These are phyloP conservation scores for Phytophthora sp. DNA, from an alignment of 352 stramenopile species.

Conservation along the genomic window DNA sequence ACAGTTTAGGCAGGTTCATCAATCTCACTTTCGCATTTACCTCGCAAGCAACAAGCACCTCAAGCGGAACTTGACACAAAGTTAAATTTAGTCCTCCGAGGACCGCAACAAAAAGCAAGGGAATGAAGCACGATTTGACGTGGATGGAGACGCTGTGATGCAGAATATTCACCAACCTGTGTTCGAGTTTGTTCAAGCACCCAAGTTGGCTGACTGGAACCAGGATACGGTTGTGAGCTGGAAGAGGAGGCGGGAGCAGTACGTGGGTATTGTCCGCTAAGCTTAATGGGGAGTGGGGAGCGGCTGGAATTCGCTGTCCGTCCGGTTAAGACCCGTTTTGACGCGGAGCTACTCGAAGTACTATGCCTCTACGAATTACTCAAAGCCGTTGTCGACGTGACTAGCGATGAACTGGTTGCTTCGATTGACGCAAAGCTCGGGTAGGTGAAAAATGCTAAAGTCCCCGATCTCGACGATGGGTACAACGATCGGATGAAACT, in stretches of 20 bases:
- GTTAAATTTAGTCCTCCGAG: neutral
- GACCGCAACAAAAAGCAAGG: neutral
- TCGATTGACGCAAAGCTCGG: too few species aligned
- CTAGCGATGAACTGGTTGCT: constrained; percentile 1
- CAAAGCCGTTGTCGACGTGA: neutral
- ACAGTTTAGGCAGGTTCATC: too few species aligned
- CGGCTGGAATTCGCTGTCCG: neutral
- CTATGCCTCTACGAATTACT: neutral
- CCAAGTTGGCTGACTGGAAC: neutral
- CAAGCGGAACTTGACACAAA: constrained; percentile 1
- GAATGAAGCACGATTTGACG: neutral
- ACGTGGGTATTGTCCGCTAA: too few species aligned
- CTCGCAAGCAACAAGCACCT: neutral
- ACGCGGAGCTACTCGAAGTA: neutral
- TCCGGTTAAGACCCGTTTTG: neutral
- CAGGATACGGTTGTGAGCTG: neutral
- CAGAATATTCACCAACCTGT: neutral
- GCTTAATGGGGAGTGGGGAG: constrained; percentile 9
- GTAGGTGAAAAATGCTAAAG: constrained; percentile 13
- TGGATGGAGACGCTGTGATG: neutral
- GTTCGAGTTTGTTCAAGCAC: neutral
- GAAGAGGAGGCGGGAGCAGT: neutral
- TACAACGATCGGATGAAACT: constrained; percentile 20
- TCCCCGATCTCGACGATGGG: constrained; percentile 20
- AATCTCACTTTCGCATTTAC: neutral